phyloP scores from a whole-genome alignment of 345 rosid genomes.

The Triadica sebifera region DNA sequence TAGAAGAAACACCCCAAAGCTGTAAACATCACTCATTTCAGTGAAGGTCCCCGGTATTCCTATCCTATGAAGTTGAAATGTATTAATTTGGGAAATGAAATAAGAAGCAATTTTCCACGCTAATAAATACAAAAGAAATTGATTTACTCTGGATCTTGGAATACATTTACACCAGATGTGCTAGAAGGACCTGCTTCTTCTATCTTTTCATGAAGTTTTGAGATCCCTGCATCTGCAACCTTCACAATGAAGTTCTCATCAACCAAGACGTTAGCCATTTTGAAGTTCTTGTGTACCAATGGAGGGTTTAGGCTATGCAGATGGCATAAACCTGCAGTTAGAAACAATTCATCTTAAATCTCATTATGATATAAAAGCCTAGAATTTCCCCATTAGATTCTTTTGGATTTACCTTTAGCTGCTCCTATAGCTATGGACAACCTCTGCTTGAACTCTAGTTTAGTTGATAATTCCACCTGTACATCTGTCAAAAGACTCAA shows the following conservation, averaged over 20 bases:
- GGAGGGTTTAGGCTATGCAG: constrained; percentile 59
- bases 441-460: constrained; percentile 63
- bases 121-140: constrained; percentile 16
- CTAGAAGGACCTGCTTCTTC: constrained; percentile 55
- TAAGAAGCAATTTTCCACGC: not conserved
- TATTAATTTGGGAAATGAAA: not conserved
- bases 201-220: constrained; percentile 39
- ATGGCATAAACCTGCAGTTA: constrained; percentile 51
- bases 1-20: constrained; percentile 68
- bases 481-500: constrained; percentile 30
- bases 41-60: constrained; percentile 35
- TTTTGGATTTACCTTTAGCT: constrained; percentile 54
- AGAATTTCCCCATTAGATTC: constrained; percentile 7
- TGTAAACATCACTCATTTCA: constrained; percentile 53
- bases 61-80: constrained; percentile 32
- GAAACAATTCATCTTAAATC: constrained; percentile 13
- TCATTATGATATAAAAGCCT: not conserved
- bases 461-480: constrained; percentile 37
- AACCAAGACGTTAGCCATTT: constrained; percentile 62
- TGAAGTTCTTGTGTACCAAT: constrained; percentile 65
- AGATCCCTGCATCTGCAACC: constrained; percentile 56
- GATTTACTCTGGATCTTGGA: constrained; percentile 63
- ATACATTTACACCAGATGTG: constrained; percentile 32
- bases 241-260: constrained; percentile 62
- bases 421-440: constrained; percentile 61